Base-by-base conservation (phyloP, 495 filamentous ascomycete genomes). In the Lentithecium fluviatile region DNA sequence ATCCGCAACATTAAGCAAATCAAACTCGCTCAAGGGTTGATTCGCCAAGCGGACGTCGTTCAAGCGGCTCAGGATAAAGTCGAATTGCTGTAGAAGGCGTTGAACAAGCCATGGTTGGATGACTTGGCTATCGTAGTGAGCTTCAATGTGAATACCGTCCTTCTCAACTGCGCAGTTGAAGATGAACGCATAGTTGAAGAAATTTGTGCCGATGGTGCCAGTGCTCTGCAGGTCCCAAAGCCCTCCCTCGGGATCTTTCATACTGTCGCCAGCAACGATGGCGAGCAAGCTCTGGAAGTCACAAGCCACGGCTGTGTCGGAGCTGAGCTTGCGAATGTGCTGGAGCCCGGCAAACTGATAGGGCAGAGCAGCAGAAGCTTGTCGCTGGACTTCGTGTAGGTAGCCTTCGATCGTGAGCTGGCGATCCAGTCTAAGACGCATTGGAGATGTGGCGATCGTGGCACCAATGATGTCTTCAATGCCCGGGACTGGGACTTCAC, bases 301-400 rank as follows among this genome's bases (percentile, higher is more conserved):
- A 59, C 85, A 88, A n/a, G 86, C 86, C 58, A 82, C 74, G 38
- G 81, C 75, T 7, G 86, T 81, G 60, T 89, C 86, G 0, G 73
- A 68, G 66, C 80, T 85, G 34, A 88, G 73, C 29, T 78, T 77
- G 51, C 80, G 76, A 58, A 91, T 91, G 55, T 87, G 78, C 69
- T 89, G 86, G 68, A 91, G 75, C 4, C 88, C 87, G 67, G 82
- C 77, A 47, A 88, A 85, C 70, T 91, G 81, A 67, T 84, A 83
- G 0, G 82, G 77, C 5, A 84, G 82, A 1, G 80, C 78, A 1
- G 74, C 73, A 19, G 82, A 69, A 21, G 79, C 75, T 13, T 78
- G 71, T 37, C 81, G 74, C 46, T 87, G 83, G 1, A 90, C 73
- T 0, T 70, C 46, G 32, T 78, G 75, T 7, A 85, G 69, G 59